These are phyloP conservation scores for Arbutus unedo DNA, from an alignment of 148 eudicot genomes.

Conservation along the genomic window DNA sequence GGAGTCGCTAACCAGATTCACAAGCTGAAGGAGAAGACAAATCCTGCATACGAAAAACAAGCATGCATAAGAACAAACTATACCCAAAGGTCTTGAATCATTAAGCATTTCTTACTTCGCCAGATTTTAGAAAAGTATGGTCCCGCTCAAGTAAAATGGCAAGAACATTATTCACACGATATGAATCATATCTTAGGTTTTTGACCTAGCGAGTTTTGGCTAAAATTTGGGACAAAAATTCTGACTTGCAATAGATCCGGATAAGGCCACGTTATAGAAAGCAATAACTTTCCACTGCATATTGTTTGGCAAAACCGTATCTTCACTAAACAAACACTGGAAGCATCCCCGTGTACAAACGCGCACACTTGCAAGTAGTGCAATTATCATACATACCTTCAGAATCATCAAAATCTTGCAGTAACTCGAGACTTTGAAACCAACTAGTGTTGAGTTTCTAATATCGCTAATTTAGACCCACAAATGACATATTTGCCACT, in stretches of 20 bases:
- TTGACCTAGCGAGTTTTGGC: background rate
- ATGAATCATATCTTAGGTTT: background rate
- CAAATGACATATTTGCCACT: background rate
- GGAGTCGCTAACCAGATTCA: background rate
- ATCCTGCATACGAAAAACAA: constrained; percentile 15
- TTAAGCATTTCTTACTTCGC: background rate
- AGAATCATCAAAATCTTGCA: background rate
- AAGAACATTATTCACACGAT: background rate
- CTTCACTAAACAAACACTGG: too few relatives aligned
- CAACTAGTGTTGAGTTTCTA: background rate
- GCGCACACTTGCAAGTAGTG: background rate
- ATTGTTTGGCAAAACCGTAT: too few relatives aligned
- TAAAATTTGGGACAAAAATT: background rate
- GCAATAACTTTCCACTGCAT: background rate
- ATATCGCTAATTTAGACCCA: background rate
- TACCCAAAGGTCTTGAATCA: background rate
- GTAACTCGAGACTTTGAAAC: background rate
- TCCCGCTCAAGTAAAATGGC: background rate
- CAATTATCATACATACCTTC: background rate
- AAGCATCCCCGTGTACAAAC: too few relatives aligned
- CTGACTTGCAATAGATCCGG: background rate
- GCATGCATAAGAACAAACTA: background rate
- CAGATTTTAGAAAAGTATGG: background rate
- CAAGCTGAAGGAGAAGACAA: constrained; percentile 6
- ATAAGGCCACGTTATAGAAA: background rate